Percentiles rank a stretch among this genome's conserved stretches.
Conservation (phyloP, 192 early-diverging fungal genomes). For the Umbelopsis vinacea region DNA sequence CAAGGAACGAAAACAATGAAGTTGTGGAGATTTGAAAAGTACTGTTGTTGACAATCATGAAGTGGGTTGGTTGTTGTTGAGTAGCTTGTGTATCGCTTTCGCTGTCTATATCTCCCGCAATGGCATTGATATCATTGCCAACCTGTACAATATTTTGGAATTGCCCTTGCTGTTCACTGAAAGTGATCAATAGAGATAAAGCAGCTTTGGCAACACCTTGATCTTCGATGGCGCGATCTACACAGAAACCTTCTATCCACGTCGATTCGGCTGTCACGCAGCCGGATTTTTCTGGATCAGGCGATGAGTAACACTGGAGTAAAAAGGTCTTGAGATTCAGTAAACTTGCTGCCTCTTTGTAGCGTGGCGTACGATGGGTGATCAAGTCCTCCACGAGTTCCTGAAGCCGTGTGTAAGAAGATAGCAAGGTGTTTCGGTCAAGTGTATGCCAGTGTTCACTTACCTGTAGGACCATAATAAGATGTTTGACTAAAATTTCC, state of each 20-base stretch:
- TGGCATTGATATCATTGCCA: slow-evolving; percentile 33
- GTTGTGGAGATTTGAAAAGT: slow-evolving; percentile 38
- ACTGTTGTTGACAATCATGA: slow-evolving; percentile 48
- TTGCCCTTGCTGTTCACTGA: slow-evolving; percentile 38
- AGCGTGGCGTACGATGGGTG: slow-evolving; percentile 41
- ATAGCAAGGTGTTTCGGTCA: not conserved
- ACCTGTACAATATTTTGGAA: slow-evolving; percentile 38
- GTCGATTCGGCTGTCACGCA: slow-evolving; percentile 37
- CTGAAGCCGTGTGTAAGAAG: not conserved
- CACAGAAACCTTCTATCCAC: slow-evolving; percentile 48
- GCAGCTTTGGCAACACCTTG: slow-evolving; percentile 40
- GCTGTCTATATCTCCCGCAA: slow-evolving; percentile 32
- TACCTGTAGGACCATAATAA: slow-evolving; percentile 11
- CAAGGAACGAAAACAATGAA: slow-evolving; percentile 47
- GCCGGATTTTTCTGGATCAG: slow-evolving; percentile 15
- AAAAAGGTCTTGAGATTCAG: slow-evolving; percentile 47
- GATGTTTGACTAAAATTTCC: not conserved
- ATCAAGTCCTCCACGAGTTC: slow-evolving; percentile 11
- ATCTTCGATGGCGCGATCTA: slow-evolving; percentile 53
- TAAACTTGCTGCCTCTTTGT: slow-evolving; percentile 51
- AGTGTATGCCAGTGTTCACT: not conserved
- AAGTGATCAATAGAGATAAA: slow-evolving; percentile 42
- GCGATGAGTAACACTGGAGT: slow-evolving; percentile 32
- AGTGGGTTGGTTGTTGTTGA: slow-evolving; percentile 28
- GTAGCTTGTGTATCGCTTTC: slow-evolving; percentile 25